Conservation (phyloP, 306 rosid species). For the Astragalus membranaceus region DNA sequence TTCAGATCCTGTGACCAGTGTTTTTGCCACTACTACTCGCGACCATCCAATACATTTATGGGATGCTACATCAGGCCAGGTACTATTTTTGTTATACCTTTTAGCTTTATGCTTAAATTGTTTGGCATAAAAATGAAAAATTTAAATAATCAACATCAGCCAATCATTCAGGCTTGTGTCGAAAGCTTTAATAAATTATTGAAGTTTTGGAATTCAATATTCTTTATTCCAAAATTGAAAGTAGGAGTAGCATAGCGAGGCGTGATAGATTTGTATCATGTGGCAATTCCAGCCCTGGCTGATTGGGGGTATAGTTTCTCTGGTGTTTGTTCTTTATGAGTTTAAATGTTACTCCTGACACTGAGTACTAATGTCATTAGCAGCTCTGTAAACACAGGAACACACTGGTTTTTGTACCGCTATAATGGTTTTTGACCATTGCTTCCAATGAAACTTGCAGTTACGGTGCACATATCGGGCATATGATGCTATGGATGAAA, state of each 20-base stretch:
- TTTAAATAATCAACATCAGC: neutral
- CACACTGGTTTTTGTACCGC: slow-evolving; percentile 5
- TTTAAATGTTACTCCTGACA: neutral
- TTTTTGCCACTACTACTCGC: slow-evolving; percentile 80
- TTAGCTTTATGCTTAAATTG: neutral
- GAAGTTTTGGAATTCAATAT: neutral
- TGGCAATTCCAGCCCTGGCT: neutral
- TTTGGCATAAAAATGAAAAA: neutral
- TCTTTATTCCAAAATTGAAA: neutral
- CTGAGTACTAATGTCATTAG: neutral
- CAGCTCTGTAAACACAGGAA: neutral
- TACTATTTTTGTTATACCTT: slow-evolving; percentile 13
- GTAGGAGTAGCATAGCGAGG: neutral
- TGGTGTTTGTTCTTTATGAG: neutral
- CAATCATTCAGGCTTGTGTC: neutral
- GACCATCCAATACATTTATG: slow-evolving; percentile 98
- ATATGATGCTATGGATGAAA: slow-evolving; percentile 95
- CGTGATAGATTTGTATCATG: neutral
- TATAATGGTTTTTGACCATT: slow-evolving; percentile 15
- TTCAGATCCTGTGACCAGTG: slow-evolving; percentile 77
- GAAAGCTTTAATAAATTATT: neutral
- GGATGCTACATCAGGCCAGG: slow-evolving; percentile 95
- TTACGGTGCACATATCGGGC: slow-evolving; percentile 94
- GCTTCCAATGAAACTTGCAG: slow-evolving; percentile 44
- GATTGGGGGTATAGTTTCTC: neutral